Conservation (phyloP, 148 eudicot species). For the Chenopodium suecicum region DNA sequence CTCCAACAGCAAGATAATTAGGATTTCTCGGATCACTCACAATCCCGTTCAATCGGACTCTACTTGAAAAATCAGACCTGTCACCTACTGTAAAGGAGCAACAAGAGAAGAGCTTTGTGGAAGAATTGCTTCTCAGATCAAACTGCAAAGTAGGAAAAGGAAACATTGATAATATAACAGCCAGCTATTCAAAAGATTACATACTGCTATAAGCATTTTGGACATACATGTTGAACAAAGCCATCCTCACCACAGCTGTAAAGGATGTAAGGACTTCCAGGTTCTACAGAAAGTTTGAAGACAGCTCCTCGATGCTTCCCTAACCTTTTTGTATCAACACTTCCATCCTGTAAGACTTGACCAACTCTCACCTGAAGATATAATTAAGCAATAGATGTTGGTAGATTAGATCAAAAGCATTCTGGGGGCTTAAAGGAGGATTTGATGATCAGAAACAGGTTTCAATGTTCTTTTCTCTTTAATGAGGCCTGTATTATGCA, state of each 20-base stretch:
- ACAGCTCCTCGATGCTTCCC: constrained; percentile 74
- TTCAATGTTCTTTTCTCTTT: neutral
- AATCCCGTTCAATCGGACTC: constrained; percentile 52
- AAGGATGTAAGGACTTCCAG: constrained; percentile 67
- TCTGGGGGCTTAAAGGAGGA: neutral
- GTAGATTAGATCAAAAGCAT: constrained; percentile 7
- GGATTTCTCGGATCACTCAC: constrained; percentile 77
- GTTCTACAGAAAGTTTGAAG: constrained; percentile 74
- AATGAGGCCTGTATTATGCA: neutral
- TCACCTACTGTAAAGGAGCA: constrained; percentile 42
- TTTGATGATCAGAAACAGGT: neutral
- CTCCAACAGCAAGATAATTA: constrained; percentile 64
- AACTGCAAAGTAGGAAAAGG: constrained; percentile 49
- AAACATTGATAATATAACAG: constrained; percentile 14
- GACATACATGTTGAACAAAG: constrained; percentile 70
- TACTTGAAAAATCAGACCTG: constrained; percentile 32
- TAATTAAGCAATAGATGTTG: constrained; percentile 1
- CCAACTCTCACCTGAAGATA: constrained; percentile 68
- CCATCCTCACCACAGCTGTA: constrained; percentile 88
- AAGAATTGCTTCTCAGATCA: constrained; percentile 64
- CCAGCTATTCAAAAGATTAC: neutral
- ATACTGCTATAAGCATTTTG: constrained; percentile 9
- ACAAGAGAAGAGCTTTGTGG: constrained; percentile 72
- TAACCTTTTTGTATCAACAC: constrained; percentile 53
- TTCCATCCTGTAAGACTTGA: constrained; percentile 49